Conservation (phyloP, 768 basidiomycete species). For the Suillus spraguei region DNA sequence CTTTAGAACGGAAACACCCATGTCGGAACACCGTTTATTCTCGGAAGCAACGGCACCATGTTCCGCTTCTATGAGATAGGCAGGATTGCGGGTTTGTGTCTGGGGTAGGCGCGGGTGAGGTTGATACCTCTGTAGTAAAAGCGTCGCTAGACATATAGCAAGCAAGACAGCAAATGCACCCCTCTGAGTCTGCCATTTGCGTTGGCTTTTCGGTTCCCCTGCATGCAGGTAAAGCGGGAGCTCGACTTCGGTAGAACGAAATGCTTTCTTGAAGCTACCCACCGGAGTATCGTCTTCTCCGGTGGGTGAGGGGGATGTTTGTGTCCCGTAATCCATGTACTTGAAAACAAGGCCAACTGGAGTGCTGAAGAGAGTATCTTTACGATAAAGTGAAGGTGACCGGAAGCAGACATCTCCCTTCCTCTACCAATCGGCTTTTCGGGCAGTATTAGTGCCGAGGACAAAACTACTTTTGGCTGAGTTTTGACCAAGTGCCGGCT, state of each 20-base stretch:
- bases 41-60: constrained; percentile 93
- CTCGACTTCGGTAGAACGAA: background rate
- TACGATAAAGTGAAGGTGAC: background rate
- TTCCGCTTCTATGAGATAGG: constrained; percentile 60
- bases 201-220: background rate
- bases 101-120: background rate
- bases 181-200: constrained; percentile 15
- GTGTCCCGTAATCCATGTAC: background rate
- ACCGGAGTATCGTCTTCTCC: background rate
- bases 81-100: constrained; percentile 44
- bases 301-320: too few species aligned
- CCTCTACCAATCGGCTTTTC: background rate
- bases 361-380: background rate
- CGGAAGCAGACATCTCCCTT: background rate
- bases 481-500: too few species aligned
- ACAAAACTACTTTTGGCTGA: too few species aligned
- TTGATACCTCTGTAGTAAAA: constrained; percentile 9
- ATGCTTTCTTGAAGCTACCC: background rate
- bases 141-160: constrained; percentile 15
- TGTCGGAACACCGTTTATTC: constrained; percentile 81
- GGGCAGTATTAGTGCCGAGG: too few species aligned
- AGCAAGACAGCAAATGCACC: constrained; percentile 15
- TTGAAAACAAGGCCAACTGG: background rate
- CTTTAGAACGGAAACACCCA: constrained; percentile 77
- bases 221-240: constrained; percentile 2